These are phyloP conservation scores for Fennellomyces sp. DNA, from an alignment of 371 early-diverging fungal genomes.

Conservation along the genomic window DNA sequence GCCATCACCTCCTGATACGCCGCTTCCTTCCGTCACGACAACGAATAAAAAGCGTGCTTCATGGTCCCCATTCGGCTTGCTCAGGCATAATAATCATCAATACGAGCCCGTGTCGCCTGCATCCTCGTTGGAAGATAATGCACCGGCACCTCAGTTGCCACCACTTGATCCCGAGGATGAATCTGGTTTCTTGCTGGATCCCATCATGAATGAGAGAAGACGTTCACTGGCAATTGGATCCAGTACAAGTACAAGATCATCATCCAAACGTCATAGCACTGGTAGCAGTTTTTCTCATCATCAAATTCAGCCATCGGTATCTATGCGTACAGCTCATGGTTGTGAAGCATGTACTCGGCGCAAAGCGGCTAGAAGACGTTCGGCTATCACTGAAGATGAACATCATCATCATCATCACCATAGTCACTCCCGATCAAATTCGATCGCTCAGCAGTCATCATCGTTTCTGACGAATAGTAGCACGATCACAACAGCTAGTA, in stretches of 20 bases:
- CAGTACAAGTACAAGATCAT: neutral
- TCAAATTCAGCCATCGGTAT: neutral
- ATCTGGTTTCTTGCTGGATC: neutral
- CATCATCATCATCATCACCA: neutral
- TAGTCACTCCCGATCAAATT: neutral
- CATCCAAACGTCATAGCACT: conserved; percentile 1
- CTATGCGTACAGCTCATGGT: neutral
- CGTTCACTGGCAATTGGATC: neutral
- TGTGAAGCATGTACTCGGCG: conserved; percentile 1
- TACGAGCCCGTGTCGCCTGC: conserved; percentile 1
- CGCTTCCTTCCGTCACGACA: conserved; percentile 3
- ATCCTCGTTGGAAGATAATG: neutral
- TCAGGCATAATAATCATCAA: neutral
- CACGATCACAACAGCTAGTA: neutral
- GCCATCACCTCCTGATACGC: conserved; percentile 6
- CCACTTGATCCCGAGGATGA: neutral
- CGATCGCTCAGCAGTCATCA: neutral
- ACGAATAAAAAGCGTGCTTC: conserved; percentile 4
- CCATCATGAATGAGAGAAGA: neutral
- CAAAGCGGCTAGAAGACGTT: neutral
- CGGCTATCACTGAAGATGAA: neutral
- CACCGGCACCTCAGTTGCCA: neutral
- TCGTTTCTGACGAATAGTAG: conserved; percentile 1
- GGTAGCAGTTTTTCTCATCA: neutral
- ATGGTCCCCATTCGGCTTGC: conserved; percentile 7